Percentiles rank a stretch among this genome's conserved stretches.
Evolutionary conservation across 176 grass and related monocot genomes (phyloP).

Genomic region (Areca catechu): DNA sequence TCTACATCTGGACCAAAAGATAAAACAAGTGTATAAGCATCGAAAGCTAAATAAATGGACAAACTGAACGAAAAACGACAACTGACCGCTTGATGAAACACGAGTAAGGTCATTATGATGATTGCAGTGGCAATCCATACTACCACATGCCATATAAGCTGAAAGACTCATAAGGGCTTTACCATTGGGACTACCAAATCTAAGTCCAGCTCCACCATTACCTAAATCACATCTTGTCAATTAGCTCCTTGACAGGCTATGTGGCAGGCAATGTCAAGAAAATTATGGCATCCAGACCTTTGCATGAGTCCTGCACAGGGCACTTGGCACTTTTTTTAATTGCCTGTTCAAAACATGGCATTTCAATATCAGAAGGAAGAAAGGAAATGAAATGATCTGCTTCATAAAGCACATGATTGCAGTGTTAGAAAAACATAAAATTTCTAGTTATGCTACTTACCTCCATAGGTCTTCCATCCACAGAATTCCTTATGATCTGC

Average conservation of each 20-base stretch:
- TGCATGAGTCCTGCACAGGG: constrained; percentile 18
- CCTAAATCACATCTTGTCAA: constrained; percentile 12
- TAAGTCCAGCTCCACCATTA: not conserved
- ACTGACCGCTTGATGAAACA: constrained; percentile 7
- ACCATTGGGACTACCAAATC: not conserved
- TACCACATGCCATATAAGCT: not conserved
- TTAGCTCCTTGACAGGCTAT: constrained; percentile 13
- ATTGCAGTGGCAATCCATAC: not conserved
- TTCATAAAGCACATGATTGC: not conserved
- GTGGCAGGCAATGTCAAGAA: not conserved
- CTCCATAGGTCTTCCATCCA: constrained; percentile 36
- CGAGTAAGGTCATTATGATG: not conserved
- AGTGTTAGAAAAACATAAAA: not conserved
- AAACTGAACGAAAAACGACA: not conserved
- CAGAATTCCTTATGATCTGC: constrained; percentile 20
- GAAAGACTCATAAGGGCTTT: constrained; percentile 5
- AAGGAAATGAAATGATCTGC: not conserved
- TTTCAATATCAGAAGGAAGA: constrained; percentile 13
- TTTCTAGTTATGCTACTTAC: constrained; percentile 21
- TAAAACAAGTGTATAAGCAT: constrained; percentile 8
- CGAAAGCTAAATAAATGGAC: not conserved
- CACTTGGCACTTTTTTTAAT: constrained; percentile 33
- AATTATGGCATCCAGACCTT: constrained; percentile 43
- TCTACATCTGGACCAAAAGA: constrained; percentile 22
- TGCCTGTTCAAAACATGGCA: constrained; percentile 25